Evolutionary conservation across 2,329 filamentous ascomycete species (phyloP).

Genomic region (Endothia cerciana): DNA sequence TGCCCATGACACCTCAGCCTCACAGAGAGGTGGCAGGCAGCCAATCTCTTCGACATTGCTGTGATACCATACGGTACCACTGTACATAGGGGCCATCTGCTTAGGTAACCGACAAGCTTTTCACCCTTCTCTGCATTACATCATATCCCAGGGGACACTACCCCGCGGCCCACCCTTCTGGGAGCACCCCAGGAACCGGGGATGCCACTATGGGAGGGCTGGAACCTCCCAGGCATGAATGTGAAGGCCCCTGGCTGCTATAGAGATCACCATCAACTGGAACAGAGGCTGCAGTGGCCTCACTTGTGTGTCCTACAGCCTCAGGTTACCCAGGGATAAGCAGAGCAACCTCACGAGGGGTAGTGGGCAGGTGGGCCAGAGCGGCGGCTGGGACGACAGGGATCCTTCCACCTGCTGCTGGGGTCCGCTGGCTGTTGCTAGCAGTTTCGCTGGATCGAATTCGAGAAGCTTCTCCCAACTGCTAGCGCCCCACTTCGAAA

Average conservation of each 20-base stretch:
- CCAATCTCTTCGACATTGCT: not conserved
- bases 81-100: too few species aligned
- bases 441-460: conserved; percentile 23
- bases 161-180: conserved; percentile 9
- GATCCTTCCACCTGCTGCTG: not conserved
- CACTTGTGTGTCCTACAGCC: not conserved
- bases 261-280: not conserved
- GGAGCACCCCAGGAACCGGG: not conserved
- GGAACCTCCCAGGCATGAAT: not conserved
- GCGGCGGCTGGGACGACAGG: conserved; percentile 7
- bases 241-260: not conserved
- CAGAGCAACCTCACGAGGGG: not conserved
- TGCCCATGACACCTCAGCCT: conserved; percentile 10
- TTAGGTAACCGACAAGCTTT: conserved; percentile 13
- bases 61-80: not conserved
- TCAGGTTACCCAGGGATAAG: not conserved
- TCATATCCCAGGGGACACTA: not conserved
- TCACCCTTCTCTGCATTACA: conserved; percentile 4
- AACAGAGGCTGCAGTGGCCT: not conserved
- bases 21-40: not conserved
- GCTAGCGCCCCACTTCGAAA: conserved; percentile 27
- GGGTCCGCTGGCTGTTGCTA: conserved; percentile 6
- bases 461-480: conserved; percentile 28
- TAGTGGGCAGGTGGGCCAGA: not conserved
- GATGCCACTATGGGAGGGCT: not conserved